These are phyloP conservation scores for Yamadazyma sp. DNA, from an alignment of 1,139 yeast genomes.

Conservation along the genomic window DNA sequence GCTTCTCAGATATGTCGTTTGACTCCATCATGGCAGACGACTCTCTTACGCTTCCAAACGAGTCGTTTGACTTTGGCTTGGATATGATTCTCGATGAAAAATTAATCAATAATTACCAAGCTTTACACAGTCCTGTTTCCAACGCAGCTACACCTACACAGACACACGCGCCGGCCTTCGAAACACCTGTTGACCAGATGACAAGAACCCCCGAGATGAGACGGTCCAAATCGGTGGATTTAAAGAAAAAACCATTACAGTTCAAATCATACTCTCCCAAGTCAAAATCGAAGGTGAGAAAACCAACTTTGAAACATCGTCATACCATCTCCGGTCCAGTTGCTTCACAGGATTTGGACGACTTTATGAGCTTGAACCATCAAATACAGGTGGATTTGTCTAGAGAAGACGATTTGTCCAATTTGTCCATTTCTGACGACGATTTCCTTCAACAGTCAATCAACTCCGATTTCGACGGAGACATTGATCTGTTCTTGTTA, in stretches of 20 bases:
- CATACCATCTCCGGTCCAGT: conserved; percentile 25
- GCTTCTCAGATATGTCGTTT: conserved; percentile 13
- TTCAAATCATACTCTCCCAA: conserved; percentile 42
- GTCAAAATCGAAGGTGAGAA: conserved; percentile 18
- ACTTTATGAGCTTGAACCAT: conserved; percentile 31
- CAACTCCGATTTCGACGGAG: conserved; percentile 19
- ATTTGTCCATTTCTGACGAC: conserved; percentile 10
- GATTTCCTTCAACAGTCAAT: conserved; percentile 17
- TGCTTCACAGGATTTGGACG: conserved; percentile 25
- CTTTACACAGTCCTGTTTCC: neutral
- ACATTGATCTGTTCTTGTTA: conserved; percentile 24
- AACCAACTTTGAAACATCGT: conserved; percentile 20
- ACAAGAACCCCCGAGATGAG: conserved; percentile 16
- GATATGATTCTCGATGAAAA: conserved; percentile 13
- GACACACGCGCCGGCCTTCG: conserved; percentile 12
- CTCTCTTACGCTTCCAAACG: neutral
- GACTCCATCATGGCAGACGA: conserved; percentile 6
- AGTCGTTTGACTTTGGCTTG: conserved; percentile 12
- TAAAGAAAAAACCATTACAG: conserved; percentile 33
- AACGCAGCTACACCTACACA: conserved; percentile 11
- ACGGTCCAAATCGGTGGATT: conserved; percentile 28
- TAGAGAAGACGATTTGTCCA: conserved; percentile 6
- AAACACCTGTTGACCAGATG: conserved; percentile 18
- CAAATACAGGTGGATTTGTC: conserved; percentile 21
- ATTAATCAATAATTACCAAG: conserved; percentile 6